Base-by-base conservation (phyloP, 75 land plant species). In the Pinus tabuliformis region DNA sequence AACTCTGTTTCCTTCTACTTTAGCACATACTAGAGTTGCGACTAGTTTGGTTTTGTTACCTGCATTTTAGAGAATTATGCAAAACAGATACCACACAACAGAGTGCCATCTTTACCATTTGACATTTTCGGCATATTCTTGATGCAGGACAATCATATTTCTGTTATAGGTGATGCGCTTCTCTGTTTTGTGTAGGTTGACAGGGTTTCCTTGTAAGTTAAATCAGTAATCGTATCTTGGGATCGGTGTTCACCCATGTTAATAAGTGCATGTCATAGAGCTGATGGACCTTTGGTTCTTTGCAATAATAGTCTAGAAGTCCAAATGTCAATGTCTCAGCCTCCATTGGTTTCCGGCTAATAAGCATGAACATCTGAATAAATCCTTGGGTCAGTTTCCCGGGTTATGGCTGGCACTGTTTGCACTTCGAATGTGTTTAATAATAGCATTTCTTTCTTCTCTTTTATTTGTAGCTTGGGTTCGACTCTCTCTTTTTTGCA, bases 401-500 rank as follows among this genome's bases (percentile, higher is more conserved):
- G 8, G 45, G 39, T 66, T 37, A 6, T 18, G 20, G 8, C 4
- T 16, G 37, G 6, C 3, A 73, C 18, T 49, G 14, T 73, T 52
- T 45, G 24, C 56, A 45, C 56, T 73, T 45, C 22, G 54, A 56
- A 49, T 39, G 8, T 16, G 15, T 30, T n/a, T 49, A 14, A 3
- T 65, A n/a, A 63, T 63, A 11, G 64, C 28, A 52, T 73, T 65
- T 24, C 28, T 77, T 56, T 3, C 22, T 72, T 62, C 24, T 20
- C 13, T 57, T 71, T 16, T 36, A 16, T 61, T 63, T 81, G 64
- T 58, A 92, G 95, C 76, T 93, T 22, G 95, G 95, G 15, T 93
- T 93, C 61, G 91, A 93, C 60, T 87, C 89, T 58, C 52, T 93
- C 21, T 83, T 81, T 80, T 93, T 91, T 81, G 93, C 91, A 70